A percentile compares a stretch with the other conserved stretches of the same genome.
Conservation (phyloP, 2,329 filamentous ascomycete species). For the Aspergillus terreus region DNA sequence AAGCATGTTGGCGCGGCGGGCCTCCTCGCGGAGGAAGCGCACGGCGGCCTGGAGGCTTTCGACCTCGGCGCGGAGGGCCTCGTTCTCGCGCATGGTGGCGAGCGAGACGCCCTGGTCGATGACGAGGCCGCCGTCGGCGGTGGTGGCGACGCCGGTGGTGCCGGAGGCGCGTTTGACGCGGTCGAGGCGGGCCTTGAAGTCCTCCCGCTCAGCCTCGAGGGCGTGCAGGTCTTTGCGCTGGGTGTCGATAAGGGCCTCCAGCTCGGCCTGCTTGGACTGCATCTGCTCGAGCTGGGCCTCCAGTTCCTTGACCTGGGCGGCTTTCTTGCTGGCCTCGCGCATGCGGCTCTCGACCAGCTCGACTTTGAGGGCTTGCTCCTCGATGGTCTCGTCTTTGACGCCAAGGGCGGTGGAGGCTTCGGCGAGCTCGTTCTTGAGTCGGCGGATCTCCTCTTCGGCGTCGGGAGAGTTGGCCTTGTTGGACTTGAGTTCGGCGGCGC, state of each 20-base stretch:
- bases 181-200: slow-evolving; percentile 40
- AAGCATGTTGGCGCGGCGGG: slow-evolving; percentile 37
- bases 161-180: slow-evolving; percentile 40
- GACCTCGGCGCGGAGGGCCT: slow-evolving; percentile 41
- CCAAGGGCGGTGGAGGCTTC: slow-evolving; percentile 70
- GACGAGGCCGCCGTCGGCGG: slow-evolving; percentile 29
- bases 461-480: slow-evolving; percentile 77
- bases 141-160: slow-evolving; percentile 33
- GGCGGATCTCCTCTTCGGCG: slow-evolving; percentile 77
- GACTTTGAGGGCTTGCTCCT: slow-evolving; percentile 85
- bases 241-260: slow-evolving; percentile 29
- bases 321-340: slow-evolving; percentile 76
- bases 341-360: slow-evolving; percentile 86
- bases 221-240: slow-evolving; percentile 36
- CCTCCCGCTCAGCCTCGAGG: slow-evolving; percentile 39
- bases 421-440: slow-evolving; percentile 73
- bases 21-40: slow-evolving; percentile 45
- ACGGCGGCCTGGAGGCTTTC: slow-evolving; percentile 44
- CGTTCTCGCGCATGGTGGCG: slow-evolving; percentile 42
- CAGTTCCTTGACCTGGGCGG: slow-evolving; percentile 48
- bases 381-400: slow-evolving; percentile 74
- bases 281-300: slow-evolving; percentile 40
- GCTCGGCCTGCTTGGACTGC: slow-evolving; percentile 31
- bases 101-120: slow-evolving; percentile 38
- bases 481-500: slow-evolving; percentile 76